Percentiles rank a stretch among this genome's conserved stretches.
phyloP scores from a whole-genome alignment of 768 basidiomycete genomes.

The Lactarius indigo region DNA sequence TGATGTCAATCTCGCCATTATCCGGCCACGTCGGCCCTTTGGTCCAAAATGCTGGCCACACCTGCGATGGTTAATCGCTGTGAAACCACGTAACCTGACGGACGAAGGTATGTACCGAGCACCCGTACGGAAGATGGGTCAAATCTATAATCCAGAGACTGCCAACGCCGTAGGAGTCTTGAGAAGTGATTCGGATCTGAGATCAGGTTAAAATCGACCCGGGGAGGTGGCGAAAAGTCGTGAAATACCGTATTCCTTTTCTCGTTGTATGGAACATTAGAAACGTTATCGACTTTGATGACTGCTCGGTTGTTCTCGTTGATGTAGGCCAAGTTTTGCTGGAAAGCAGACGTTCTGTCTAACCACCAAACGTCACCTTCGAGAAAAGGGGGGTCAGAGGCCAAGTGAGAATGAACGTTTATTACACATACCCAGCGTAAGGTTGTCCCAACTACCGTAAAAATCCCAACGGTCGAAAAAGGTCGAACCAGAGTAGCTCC shows the following conservation, averaged over 20 bases:
- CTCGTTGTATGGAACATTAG: constrained; percentile 46
- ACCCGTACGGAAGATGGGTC: constrained; percentile 53
- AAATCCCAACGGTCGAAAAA: constrained; percentile 48
- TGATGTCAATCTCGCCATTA: constrained; percentile 40
- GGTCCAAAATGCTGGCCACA: constrained; percentile 41
- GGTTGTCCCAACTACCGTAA: constrained; percentile 40
- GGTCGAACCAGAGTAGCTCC: constrained; percentile 37
- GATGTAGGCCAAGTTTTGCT: constrained; percentile 53
- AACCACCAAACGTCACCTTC: constrained; percentile 64
- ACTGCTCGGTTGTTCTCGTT: constrained; percentile 61
- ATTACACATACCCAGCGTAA: constrained; percentile 35
- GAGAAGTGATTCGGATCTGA: constrained; percentile 46
- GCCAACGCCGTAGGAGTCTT: constrained; percentile 42
- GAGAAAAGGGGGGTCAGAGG: not conserved
- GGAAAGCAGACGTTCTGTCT: constrained; percentile 43
- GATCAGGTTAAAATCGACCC: constrained; percentile 10
- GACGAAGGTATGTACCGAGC: constrained; percentile 38
- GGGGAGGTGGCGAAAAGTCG: not conserved
- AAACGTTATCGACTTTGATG: constrained; percentile 70
- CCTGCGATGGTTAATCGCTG: constrained; percentile 10
- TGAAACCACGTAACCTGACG: not conserved
- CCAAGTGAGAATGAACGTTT: not conserved
- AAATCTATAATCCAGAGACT: constrained; percentile 47
- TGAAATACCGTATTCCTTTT: constrained; percentile 56
- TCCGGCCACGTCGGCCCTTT: constrained; percentile 41